Conservation (phyloP, 371 early-diverging fungal genomes). For the Mucor plumbeus region DNA sequence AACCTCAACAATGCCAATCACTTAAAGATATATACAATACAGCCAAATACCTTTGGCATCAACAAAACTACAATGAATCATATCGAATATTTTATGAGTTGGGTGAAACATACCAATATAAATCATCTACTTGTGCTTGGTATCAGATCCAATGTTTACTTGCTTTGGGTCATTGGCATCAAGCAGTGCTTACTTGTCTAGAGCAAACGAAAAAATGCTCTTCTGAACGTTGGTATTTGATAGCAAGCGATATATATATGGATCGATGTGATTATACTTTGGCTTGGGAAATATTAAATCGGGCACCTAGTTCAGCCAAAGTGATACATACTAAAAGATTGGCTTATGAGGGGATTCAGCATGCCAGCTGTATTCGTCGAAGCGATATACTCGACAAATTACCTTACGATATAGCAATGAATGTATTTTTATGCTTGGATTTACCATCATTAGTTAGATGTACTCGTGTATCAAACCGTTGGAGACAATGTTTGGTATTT, state of each 20-base stretch:
- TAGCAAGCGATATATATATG: conserved; percentile 26
- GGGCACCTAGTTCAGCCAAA: conserved; percentile 13
- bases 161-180: conserved; percentile 10
- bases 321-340: conserved; percentile 16
- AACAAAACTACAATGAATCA: conserved; percentile 23
- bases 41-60: conserved; percentile 16
- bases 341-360: conserved; percentile 15
- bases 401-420: conserved; percentile 29
- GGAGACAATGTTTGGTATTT: conserved; percentile 23
- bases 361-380: neutral
- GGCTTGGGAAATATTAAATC: conserved; percentile 19
- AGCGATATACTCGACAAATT: conserved; percentile 27
- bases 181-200: conserved; percentile 20
- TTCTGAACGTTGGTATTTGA: conserved; percentile 21
- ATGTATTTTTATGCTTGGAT: conserved; percentile 28
- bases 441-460: conserved; percentile 28
- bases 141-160: conserved; percentile 31
- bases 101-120: conserved; percentile 12
- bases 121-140: conserved; percentile 11
- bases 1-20: conserved; percentile 15
- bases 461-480: conserved; percentile 28
- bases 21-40: conserved; percentile 18
- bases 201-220: neutral
- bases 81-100: conserved; percentile 31
- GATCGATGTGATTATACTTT: conserved; percentile 8